Evolutionary conservation across 495 filamentous ascomycete species (phyloP).

Genomic region (Xylaria telfairii): DNA sequence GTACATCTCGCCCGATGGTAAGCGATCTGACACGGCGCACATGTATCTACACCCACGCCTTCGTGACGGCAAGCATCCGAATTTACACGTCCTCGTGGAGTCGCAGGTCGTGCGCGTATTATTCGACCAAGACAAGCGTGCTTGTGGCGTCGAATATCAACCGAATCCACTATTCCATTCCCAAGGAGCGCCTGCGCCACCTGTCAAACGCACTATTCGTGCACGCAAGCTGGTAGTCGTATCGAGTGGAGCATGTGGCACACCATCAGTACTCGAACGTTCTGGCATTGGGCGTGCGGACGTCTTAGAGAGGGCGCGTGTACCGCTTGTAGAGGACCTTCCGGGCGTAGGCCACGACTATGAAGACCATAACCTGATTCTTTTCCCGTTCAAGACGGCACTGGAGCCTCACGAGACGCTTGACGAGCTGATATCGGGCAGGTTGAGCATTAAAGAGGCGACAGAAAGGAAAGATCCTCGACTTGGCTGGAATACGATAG

Average conservation of each 20-base stretch:
- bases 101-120: constrained; percentile 58
- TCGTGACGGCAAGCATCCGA: constrained; percentile 51
- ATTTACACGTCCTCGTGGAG: constrained; percentile 60
- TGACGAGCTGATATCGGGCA: constrained; percentile 41
- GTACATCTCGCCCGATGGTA: constrained; percentile 49
- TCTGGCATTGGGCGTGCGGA: constrained; percentile 62
- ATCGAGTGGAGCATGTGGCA: constrained; percentile 62
- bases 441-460: constrained; percentile 30
- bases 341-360: constrained; percentile 59
- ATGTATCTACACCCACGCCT: constrained; percentile 54
- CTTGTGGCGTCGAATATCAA: constrained; percentile 53
- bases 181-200: constrained; percentile 19
- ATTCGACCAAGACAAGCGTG: constrained; percentile 53
- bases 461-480: constrained; percentile 36
- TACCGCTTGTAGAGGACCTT: constrained; percentile 44
- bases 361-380: constrained; percentile 55
- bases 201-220: constrained; percentile 40
- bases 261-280: constrained; percentile 64
- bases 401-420: constrained; percentile 43
- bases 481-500: constrained; percentile 55
- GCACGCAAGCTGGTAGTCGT: constrained; percentile 61
- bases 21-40: constrained; percentile 53
- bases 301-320: constrained; percentile 42
- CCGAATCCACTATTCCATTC: constrained; percentile 40
- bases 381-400: constrained; percentile 39